Base-by-base conservation (phyloP, 345 rosid species). In the Acer yangbiense region DNA sequence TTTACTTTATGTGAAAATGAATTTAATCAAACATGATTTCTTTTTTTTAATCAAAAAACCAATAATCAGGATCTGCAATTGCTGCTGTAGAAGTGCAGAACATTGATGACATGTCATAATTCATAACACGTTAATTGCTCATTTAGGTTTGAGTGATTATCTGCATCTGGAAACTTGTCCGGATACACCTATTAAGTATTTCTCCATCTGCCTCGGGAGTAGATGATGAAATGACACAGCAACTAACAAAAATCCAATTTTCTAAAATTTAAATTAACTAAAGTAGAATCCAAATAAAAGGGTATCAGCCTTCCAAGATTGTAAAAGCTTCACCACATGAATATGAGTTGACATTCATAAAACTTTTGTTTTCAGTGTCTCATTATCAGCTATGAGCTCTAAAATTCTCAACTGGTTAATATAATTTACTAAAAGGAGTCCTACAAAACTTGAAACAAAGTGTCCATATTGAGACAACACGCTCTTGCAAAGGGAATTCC, bases 401-500 rank as follows among this genome's bases (percentile, higher is more conserved):
- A 76, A 54, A 76, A 76, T 76, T 54, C 25, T 55, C 70, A 50
- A 25, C n/a, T 6, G 60, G 63, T 50, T 52, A 66, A 67, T 52
- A 35, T 66, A 35, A 66, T 50, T 44, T 14, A 66, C 78, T 55
- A 54, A 66, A 66, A 7, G 10, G 41, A 66, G 32, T 43, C 68
- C 68, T 76, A 76, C 68, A 76, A 76, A 76, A 76, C 55, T 41
- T 68, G 67, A 63, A 57, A 35, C 21, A 13, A 35, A 55, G 11
- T 7, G 27, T 35, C 67, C 39, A 21, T 57, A 57, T 52, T 57
- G 66, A 12, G 1, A 6, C 50, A 13, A n/a, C 7, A 7, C 54
- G 6, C 35, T 32, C 20, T 57, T 6, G 54, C 12, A 39, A 58
- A 27, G 58, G 67, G 66, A 57, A 23, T 25, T 75, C 64, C 65